Conservation (phyloP, 768 basidiomycete genomes). For the Boletus coccyginus region DNA sequence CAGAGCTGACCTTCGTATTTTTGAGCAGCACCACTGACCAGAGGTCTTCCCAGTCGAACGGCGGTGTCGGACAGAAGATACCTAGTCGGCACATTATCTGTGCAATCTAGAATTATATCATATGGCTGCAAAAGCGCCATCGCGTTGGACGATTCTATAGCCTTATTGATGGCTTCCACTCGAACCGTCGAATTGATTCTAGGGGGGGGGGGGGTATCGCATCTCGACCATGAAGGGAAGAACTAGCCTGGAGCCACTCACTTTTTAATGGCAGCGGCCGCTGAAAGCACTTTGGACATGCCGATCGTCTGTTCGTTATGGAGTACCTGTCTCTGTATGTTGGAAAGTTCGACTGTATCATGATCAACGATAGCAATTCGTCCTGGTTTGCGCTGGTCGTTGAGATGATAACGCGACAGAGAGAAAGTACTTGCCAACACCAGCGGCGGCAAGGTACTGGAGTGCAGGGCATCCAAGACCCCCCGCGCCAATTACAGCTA, state of each 20-base stretch:
- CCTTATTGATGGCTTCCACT: slow-evolving; percentile 51
- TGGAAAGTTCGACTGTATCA: slow-evolving; percentile 83
- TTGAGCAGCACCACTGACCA: slow-evolving; percentile 93
- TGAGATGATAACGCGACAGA: not conserved
- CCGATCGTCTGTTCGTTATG: slow-evolving; percentile 74
- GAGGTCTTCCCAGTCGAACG: slow-evolving; percentile 70
- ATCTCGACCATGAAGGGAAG: not conserved
- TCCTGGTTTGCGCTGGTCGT: slow-evolving; percentile 45
- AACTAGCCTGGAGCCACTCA: slow-evolving; percentile 28
- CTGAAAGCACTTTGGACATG: slow-evolving; percentile 78
- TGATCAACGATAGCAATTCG: slow-evolving; percentile 85
- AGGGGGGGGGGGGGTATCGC: not conserved
- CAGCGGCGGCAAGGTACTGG: slow-evolving; percentile 90
- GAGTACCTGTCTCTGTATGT: slow-evolving; percentile 91
- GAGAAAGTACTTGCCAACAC: slow-evolving; percentile 63
- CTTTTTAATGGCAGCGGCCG: slow-evolving; percentile 66
- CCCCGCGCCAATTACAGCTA: slow-evolving; percentile 91
- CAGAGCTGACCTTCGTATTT: slow-evolving; percentile 80
- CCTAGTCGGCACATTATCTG: slow-evolving; percentile 88
- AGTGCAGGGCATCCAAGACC: slow-evolving; percentile 95
- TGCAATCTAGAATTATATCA: slow-evolving; percentile 87
- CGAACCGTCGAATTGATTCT: slow-evolving; percentile 76
- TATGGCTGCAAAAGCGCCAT: slow-evolving; percentile 57
- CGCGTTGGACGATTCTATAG: slow-evolving; percentile 64
- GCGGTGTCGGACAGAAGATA: slow-evolving; percentile 90